phyloP scores from a whole-genome alignment of 495 filamentous ascomycete genomes.

The Trichoderma erinaceum region DNA sequence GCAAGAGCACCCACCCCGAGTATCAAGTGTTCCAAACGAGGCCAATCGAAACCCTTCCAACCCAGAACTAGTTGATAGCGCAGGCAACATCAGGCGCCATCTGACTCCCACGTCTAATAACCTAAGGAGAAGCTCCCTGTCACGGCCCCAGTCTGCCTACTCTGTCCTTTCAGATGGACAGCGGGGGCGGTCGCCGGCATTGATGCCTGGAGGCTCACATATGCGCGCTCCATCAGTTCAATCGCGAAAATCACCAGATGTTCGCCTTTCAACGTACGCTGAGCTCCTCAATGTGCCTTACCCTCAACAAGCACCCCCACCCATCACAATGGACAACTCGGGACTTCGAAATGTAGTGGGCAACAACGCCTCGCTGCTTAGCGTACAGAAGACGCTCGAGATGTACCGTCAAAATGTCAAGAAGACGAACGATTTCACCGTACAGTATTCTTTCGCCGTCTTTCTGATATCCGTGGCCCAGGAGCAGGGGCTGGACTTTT shows the following conservation, averaged over 20 bases:
- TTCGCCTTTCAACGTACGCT: constrained; percentile 71
- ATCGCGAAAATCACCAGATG: constrained; percentile 67
- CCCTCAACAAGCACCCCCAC: constrained; percentile 72
- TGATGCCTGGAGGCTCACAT: constrained; percentile 39
- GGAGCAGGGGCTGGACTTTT: constrained; percentile 47
- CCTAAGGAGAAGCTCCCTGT: constrained; percentile 46
- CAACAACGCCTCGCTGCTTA: constrained; percentile 80
- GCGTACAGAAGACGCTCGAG: constrained; percentile 84
- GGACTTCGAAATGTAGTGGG: constrained; percentile 72
- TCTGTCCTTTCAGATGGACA: constrained; percentile 62
- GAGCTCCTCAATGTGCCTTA: constrained; percentile 87
- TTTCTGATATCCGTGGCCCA: constrained; percentile 85
- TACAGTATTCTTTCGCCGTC: constrained; percentile 92
- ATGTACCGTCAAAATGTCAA: constrained; percentile 97
- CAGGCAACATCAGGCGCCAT: constrained; percentile 46
- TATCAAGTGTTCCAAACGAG: constrained; percentile 33
- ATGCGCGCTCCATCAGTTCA: constrained; percentile 55
- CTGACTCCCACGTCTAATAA: constrained; percentile 49
- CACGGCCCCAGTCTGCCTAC: constrained; percentile 65
- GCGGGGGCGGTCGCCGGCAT: constrained; percentile 55
- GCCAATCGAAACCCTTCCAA: constrained; percentile 39
- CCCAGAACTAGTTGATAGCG: constrained; percentile 38
- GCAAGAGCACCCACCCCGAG: constrained; percentile 36
- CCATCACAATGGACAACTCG: constrained; percentile 68
- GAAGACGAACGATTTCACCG: constrained; percentile 81